Evolutionary conservation across 1,139 yeast species (phyloP), one percentile per base, ranked within the genome.

Genomic region (Yamadazyma oceani): DNA sequence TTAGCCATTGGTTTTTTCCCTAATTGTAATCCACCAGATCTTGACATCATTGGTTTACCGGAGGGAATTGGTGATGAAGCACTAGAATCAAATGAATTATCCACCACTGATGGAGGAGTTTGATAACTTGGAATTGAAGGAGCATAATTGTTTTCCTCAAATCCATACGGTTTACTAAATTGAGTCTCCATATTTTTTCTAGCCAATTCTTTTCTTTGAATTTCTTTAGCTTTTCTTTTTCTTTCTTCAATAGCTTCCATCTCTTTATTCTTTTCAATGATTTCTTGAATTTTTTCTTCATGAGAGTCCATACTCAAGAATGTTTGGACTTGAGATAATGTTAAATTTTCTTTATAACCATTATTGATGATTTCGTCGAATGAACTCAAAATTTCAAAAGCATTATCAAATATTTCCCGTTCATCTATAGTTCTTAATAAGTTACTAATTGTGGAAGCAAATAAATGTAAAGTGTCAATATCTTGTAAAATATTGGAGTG

Each of bases 301-400:
- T 92, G 97, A 28, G 96, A 85, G 64, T 94, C 97, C 98, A 94
- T 92, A 59, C 89, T 94, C 65, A 94, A 73, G 66, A 87, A 92
- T 12, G 95, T 86, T 60, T 80, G 82, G 47, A 94, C 88, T 68
- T 92, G 98, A 40, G 82, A 65, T 49, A 85, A 61, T 1, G 94
- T 80, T 50, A 92, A 70, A 61, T 88, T 86, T 62, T 94, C 99
- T 53, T 88, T 82, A 68, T 84, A 89, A 12, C 98, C 99, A 64
- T 87, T 72, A 39, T 82, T 82, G 50, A 92, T 80, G 41, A 92
- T 86, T 64, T 94, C 98, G 61, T 94, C 98, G 57, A 94, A 92
- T 2, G 97, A 95, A 55, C 86, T 78, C 51, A 92, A 69, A 46
- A 94, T 80, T 54, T 89, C 96, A 64, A 90, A 94, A 24, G 97